Base-by-base conservation (phyloP, 768 basidiomycete genomes). In the Leccinellum rugosiceps region DNA sequence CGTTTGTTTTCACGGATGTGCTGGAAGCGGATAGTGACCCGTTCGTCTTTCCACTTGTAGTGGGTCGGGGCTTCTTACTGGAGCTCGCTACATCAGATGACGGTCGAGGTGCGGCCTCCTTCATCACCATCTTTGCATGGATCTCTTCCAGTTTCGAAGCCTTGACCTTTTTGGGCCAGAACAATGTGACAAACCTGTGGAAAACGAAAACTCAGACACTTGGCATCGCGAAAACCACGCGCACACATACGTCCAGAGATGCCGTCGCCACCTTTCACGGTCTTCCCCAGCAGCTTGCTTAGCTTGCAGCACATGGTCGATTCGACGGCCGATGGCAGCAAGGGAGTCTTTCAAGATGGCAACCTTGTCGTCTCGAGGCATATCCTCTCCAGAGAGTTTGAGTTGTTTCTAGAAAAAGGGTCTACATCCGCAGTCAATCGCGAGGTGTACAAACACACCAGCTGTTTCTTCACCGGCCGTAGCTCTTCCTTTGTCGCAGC, bases 131-230 rank as follows among this genome's bases (percentile, higher is more conserved):
- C 76, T 97, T 97, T 15, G 91, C 89, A 66, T 97, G 94, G 45
- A 98, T 96, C 68, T 94, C 93, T 72, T 95, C 91, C 38, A 98
- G 77, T 73, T 97, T 97, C 15, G 83, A 85, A 13, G 94, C 92
- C 70, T 90, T 94, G 62, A 98, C 94, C 74, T 95, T 92, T 78
- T 96, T 92, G 6, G 95, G 95, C 95, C 95, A 98, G 75, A 98
- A 98, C 54, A 94, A 80, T 3, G 93, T 94, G 47, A 97, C 94
- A 62, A 98, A 98, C 34, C 92, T 94, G 65, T 8, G n/a, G 41
- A 0, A 17, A 11, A 15, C 25, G 52, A 19, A 52, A 48, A 45
- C n/a, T 68, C 47, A 63, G 58, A 19, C 13, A 48, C 25, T 13
- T 43, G 17, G 54, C 25, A 67, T 57, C 31, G 53, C 30, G 43